phyloP scores from a whole-genome alignment of 768 basidiomycete species.

The Boletus bicolor region DNA sequence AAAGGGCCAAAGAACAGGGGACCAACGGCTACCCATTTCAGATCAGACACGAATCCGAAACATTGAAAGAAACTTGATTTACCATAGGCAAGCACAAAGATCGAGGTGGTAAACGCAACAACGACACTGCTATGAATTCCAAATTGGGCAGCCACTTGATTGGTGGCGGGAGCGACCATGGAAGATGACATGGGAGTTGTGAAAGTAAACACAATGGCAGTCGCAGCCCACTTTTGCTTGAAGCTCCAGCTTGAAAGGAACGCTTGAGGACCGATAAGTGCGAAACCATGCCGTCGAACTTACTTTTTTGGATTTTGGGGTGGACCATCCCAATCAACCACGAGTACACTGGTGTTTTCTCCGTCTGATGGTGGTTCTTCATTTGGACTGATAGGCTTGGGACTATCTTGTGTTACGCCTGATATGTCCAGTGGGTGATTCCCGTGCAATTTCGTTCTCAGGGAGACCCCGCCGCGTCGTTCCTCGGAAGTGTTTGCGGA shows the following conservation, averaged over 20 bases:
- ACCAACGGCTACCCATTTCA: slow-evolving; percentile 18
- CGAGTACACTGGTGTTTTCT: slow-evolving; percentile 3
- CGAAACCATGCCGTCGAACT: slow-evolving; percentile 1
- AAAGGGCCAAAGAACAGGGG: slow-evolving; percentile 53
- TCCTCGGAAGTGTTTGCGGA: background rate
- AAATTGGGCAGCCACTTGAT: slow-evolving; percentile 50
- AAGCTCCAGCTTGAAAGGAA: slow-evolving; percentile 50
- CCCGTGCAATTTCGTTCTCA: slow-evolving; percentile 9
- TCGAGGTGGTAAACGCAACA: slow-evolving; percentile 57
- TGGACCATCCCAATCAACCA: slow-evolving; percentile 64
- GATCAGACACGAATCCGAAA: background rate
- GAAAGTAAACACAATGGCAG: slow-evolving; percentile 66
- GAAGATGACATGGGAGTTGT: slow-evolving; percentile 69
- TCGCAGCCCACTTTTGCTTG: slow-evolving; percentile 61
- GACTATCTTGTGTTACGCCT: background rate
- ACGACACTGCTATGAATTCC: slow-evolving; percentile 48
- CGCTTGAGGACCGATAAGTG: background rate
- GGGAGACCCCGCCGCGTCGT: slow-evolving; percentile 1
- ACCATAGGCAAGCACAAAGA: slow-evolving; percentile 63
- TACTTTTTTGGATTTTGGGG: slow-evolving; percentile 59
- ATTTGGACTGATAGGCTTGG: background rate
- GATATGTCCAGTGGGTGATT: background rate
- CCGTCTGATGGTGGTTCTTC: background rate
- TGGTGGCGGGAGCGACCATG: slow-evolving; percentile 66
- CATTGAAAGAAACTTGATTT: slow-evolving; percentile 5